phyloP scores from a whole-genome alignment of 768 basidiomycete genomes.

The Floccularia luteovirens region DNA sequence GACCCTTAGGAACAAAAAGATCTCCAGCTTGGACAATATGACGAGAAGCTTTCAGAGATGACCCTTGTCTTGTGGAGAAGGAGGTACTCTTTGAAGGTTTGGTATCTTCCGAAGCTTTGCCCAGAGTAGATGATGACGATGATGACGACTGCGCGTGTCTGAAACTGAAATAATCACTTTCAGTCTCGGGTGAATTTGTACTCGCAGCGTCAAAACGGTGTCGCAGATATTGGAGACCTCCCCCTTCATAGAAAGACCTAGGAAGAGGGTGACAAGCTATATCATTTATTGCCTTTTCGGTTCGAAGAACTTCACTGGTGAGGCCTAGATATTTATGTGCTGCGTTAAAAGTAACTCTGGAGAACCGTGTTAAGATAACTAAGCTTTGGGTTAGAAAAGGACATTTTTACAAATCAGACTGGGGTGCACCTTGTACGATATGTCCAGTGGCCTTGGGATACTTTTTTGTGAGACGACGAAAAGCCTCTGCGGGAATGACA shows the following conservation, averaged over 20 bases:
- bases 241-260: slow-evolving; percentile 83
- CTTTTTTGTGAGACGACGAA: slow-evolving; percentile 88
- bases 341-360: slow-evolving; percentile 95
- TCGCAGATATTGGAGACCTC: slow-evolving; percentile 83
- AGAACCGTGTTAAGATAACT: slow-evolving; percentile 95
- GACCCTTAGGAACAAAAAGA: slow-evolving; percentile 51
- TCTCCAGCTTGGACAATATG: slow-evolving; percentile 73
- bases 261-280: slow-evolving; percentile 96
- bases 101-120: slow-evolving; percentile 3
- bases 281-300: slow-evolving; percentile 96
- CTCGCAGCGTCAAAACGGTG: slow-evolving; percentile 75
- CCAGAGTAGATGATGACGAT: slow-evolving; percentile 18
- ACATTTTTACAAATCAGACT: slow-evolving; percentile 5
- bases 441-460: slow-evolving; percentile 96
- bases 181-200: slow-evolving; percentile 38
- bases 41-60: slow-evolving; percentile 29
- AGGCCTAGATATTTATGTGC: slow-evolving; percentile 95
- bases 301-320: slow-evolving; percentile 90
- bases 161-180: slow-evolving; percentile 51
- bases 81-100: slow-evolving; percentile 6
- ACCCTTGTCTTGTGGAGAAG: slow-evolving; percentile 11
- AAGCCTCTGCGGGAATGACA: slow-evolving; percentile 98
- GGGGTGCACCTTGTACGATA: slow-evolving; percentile 77
- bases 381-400: slow-evolving; percentile 6
- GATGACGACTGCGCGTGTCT: slow-evolving; percentile 18